Evolutionary conservation across 2,329 filamentous ascomycete species (phyloP).

Genomic region (Pseudocercospora fuligena): DNA sequence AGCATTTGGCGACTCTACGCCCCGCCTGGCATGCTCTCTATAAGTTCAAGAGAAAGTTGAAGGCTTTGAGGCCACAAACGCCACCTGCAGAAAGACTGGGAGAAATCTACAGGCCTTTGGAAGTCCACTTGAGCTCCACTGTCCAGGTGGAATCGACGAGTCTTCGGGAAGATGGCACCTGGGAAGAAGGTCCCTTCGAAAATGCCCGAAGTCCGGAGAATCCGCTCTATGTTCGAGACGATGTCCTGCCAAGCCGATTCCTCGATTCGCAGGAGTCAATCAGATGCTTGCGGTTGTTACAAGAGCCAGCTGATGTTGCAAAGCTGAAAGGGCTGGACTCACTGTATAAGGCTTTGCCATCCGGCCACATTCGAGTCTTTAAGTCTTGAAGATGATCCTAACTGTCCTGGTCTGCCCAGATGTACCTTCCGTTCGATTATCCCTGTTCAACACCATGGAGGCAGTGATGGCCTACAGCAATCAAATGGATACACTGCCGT

Average conservation of each 20-base stretch:
- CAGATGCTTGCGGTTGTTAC: neutral
- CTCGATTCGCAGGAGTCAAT: neutral
- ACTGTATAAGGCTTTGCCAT: neutral
- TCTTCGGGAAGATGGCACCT: neutral
- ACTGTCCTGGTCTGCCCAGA: neutral
- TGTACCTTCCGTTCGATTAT: neutral
- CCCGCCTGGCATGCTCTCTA: neutral
- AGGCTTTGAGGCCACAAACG: neutral
- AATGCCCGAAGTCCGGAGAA: neutral
- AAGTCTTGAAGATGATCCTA: neutral
- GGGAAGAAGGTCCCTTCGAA: neutral
- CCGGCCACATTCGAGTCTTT: neutral
- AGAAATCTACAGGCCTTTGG: neutral
- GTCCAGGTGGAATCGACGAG: neutral
- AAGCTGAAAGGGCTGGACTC: neutral
- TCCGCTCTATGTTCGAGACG: neutral
- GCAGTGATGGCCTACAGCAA: neutral
- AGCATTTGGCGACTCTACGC: neutral
- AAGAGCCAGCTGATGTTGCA: neutral
- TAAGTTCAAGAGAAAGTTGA: neutral
- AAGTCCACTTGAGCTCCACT: neutral
- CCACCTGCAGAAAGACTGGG: neutral
- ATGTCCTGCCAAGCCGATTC: neutral
- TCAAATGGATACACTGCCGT: neutral
- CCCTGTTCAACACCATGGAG: neutral